These are phyloP conservation scores for Rhodotorula sp. DNA, from an alignment of 1,284 basidiomycete species.

Conservation along the genomic window DNA sequence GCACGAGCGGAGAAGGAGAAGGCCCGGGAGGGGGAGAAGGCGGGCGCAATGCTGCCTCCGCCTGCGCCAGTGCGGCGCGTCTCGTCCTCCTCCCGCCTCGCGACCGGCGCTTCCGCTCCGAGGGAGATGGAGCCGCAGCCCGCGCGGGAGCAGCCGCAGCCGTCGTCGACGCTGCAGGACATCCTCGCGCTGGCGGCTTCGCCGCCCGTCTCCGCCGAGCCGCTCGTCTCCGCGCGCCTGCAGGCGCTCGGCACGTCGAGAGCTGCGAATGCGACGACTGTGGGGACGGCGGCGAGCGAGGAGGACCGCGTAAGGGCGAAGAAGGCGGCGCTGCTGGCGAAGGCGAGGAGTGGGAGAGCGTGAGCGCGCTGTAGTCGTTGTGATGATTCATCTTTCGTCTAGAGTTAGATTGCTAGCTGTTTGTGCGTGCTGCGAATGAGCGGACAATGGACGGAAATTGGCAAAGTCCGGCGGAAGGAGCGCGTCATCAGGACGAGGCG, in stretches of 20 bases:
- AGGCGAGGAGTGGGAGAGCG: not conserved
- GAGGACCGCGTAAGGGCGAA: constrained; percentile 11
- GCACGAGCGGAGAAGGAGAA: not conserved
- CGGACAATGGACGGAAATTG: too few species aligned
- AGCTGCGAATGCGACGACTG: not conserved
- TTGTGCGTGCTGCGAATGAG: not conserved
- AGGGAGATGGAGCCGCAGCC: not conserved
- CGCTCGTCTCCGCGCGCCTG: constrained; percentile 1
- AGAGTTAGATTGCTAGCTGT: not conserved
- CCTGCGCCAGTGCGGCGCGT: not conserved
- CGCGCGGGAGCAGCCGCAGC: not conserved
- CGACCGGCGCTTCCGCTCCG: not conserved
- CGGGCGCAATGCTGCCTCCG: constrained; percentile 1
- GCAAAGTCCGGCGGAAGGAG: not conserved
- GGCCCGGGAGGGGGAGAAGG: not conserved
- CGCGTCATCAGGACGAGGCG: not conserved
- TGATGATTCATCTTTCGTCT: not conserved
- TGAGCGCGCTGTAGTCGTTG: not conserved
- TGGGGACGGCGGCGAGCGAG: not conserved
- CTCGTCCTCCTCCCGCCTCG: not conserved
- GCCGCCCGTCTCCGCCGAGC: not conserved
- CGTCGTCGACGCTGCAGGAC: not conserved
- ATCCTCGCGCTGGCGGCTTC: constrained; percentile 23
- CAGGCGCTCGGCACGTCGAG: not conserved
- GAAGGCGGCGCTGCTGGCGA: constrained; percentile 14